Evolutionary conservation across 768 basidiomycete genomes (phyloP).

Genomic region (Collybia mongolica): DNA sequence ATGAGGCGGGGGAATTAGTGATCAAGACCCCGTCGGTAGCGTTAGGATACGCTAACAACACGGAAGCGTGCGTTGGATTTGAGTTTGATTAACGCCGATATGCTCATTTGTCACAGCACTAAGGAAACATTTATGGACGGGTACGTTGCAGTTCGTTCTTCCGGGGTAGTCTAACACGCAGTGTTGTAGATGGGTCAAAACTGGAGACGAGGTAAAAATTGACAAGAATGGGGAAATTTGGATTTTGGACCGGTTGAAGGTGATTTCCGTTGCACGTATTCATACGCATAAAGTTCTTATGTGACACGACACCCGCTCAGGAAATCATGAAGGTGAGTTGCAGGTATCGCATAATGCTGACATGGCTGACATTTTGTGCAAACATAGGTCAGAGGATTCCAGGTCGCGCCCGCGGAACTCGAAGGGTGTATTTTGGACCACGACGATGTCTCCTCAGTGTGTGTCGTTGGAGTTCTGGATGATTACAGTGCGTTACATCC

Average conservation of each 20-base stretch:
- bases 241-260: constrained; percentile 66
- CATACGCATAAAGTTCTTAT: neutral
- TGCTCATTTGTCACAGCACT: constrained; percentile 39
- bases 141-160: constrained; percentile 26
- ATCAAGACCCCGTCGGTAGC: constrained; percentile 55
- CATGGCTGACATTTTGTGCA: constrained; percentile 11
- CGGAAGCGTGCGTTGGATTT: constrained; percentile 53
- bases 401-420: constrained; percentile 73
- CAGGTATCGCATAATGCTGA: constrained; percentile 16
- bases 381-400: constrained; percentile 60
- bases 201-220: constrained; percentile 64
- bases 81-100: neutral
- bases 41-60: constrained; percentile 56
- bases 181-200: constrained; percentile 56
- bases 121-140: constrained; percentile 68
- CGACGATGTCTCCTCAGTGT: constrained; percentile 55
- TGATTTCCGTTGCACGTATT: constrained; percentile 12
- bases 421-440: constrained; percentile 66
- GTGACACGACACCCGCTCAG: constrained; percentile 13
- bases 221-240: constrained; percentile 54
- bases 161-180: constrained; percentile 1
- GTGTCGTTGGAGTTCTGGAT: constrained; percentile 68
- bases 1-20: constrained; percentile 61
- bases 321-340: constrained; percentile 43
- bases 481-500: constrained; percentile 49